Evolutionary conservation across 2,329 filamentous ascomycete species (phyloP).

Genomic region (Epichloe sibirici): DNA sequence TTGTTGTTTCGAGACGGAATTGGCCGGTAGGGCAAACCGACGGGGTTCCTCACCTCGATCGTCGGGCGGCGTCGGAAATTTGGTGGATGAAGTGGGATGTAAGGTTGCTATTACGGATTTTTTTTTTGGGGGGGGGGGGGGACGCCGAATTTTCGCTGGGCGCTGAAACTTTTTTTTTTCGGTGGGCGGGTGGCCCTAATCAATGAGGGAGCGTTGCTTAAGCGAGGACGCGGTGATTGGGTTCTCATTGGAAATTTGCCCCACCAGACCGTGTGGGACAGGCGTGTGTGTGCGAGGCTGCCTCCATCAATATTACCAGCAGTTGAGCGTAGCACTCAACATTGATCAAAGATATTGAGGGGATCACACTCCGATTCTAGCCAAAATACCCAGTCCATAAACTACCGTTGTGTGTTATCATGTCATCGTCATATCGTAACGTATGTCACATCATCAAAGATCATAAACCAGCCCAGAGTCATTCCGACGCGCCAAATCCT

Average conservation of each 20-base stretch:
- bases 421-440: slow-evolving; percentile 4
- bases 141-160: slow-evolving; percentile 18
- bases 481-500: neutral
- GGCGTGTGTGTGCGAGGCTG: no score
- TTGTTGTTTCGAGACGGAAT: neutral
- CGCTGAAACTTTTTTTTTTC: slow-evolving; percentile 13
- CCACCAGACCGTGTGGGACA: neutral
- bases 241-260: neutral
- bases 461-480: neutral
- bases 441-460: neutral
- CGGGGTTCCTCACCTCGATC: slow-evolving; percentile 23
- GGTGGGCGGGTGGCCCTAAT: slow-evolving; percentile 31
- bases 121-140: slow-evolving; percentile 1
- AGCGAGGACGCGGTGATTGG: slow-evolving; percentile 10
- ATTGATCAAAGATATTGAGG: no score
- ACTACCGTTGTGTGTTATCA: neutral
- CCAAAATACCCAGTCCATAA: neutral
- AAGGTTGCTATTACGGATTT: slow-evolving; percentile 14
- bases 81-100: slow-evolving; percentile 19
- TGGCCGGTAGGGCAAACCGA: neutral
- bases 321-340: no score
- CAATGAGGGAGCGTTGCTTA: slow-evolving; percentile 15
- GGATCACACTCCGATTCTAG: neutral
- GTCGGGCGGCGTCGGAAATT: slow-evolving; percentile 29
- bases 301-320: no score